Conservation (phyloP, 345 rosid species). For the Aegle marmelos region DNA sequence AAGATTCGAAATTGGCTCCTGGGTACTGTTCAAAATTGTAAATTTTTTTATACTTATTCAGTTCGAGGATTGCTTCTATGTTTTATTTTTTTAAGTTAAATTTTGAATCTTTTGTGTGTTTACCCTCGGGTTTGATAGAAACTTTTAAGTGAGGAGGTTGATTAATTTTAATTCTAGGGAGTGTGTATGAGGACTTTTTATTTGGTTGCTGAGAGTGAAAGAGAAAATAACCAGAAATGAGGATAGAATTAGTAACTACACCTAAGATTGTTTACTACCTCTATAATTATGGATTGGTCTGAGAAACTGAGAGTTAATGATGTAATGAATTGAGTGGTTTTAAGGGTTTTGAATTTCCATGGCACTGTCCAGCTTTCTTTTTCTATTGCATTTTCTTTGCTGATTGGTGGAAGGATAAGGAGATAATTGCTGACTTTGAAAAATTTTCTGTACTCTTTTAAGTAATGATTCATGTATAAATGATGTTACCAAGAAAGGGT, state of each 20-base stretch:
- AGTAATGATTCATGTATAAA: background rate
- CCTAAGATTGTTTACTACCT: background rate
- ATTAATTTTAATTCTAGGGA: conserved; percentile 7
- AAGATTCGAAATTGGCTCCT: conserved; percentile 15
- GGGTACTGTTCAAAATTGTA: conserved; percentile 10
- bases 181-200: background rate
- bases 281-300: background rate
- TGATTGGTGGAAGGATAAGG: background rate
- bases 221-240: background rate
- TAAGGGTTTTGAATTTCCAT: background rate
- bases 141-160: background rate
- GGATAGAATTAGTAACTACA: background rate
- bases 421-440: background rate
- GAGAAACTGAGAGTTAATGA: background rate
- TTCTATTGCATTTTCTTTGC: background rate
- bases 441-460: background rate
- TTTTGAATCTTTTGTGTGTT: background rate
- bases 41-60: conserved; percentile 18
- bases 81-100: background rate
- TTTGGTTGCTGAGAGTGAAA: background rate
- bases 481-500: background rate
- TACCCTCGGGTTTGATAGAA: background rate
- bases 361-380: background rate
- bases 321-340: background rate
- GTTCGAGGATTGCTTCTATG: conserved; percentile 9